Evolutionary conservation across 441 rosid species (phyloP).

Genomic region (Geranium incanum): DNA sequence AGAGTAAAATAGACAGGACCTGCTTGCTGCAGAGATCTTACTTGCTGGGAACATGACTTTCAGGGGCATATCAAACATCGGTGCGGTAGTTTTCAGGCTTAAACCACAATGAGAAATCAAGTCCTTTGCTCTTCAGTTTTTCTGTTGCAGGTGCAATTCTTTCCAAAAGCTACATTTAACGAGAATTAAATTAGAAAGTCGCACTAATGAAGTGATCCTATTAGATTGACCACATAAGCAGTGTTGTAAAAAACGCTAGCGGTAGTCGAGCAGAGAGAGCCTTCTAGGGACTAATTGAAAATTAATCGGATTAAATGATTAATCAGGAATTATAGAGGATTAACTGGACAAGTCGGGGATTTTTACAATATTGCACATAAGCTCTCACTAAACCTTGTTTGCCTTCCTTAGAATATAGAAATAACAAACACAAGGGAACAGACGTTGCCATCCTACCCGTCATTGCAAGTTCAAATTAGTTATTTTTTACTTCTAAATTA

Average conservation of each 20-base stretch:
- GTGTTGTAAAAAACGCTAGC: too few species aligned
- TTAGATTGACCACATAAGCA: too few species aligned
- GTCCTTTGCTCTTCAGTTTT: constrained; percentile 65
- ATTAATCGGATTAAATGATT: too few species aligned
- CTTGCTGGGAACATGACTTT: background rate
- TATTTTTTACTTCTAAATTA: too few species aligned
- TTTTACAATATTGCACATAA: background rate
- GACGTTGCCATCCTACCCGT: background rate
- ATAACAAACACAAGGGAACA: background rate
- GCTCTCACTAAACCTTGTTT: background rate
- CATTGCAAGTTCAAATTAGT: background rate
- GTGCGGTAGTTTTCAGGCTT: constrained; percentile 72
- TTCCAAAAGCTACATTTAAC: constrained; percentile 57
- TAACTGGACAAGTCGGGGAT: too few species aligned
- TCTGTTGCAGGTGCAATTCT: constrained; percentile 70
- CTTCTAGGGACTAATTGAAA: too few species aligned
- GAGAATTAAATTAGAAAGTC: background rate
- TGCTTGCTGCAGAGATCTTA: constrained; percentile 18
- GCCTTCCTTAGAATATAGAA: background rate
- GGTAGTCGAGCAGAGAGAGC: too few species aligned
- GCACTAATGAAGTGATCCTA: too few species aligned
- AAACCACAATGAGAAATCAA: constrained; percentile 78
- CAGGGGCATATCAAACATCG: constrained; percentile 37
- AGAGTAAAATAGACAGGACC: constrained; percentile 18
- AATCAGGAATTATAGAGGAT: too few species aligned